These are phyloP conservation scores for Yamadazyma trypodendri DNA, from an alignment of 1,139 yeast genomes.

Conservation along the genomic window DNA sequence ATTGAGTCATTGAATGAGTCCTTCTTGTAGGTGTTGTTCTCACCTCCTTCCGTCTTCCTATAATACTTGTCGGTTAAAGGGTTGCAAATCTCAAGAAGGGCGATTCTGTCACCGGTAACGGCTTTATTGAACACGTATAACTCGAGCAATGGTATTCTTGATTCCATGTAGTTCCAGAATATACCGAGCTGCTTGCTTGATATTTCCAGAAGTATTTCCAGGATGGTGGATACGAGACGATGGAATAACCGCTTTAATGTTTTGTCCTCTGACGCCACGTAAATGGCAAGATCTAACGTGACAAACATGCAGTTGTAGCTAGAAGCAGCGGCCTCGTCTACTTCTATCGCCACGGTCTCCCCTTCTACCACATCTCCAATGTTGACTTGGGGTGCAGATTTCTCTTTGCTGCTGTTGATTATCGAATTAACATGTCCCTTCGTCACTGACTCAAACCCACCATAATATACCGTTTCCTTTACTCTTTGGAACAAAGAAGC, in stretches of 20 bases:
- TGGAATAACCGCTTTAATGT: slow-evolving; percentile 9
- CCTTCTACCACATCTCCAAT: background rate
- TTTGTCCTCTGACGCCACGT: slow-evolving; percentile 2
- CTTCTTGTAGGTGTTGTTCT: slow-evolving; percentile 29
- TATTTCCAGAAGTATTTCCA: slow-evolving; percentile 7
- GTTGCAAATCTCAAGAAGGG: slow-evolving; percentile 40
- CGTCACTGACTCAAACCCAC: slow-evolving; percentile 6
- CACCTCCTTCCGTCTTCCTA: slow-evolving; percentile 18
- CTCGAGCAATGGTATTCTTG: slow-evolving; percentile 24
- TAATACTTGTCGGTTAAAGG: slow-evolving; percentile 33
- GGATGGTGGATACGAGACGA: slow-evolving; percentile 5
- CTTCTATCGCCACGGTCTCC: background rate
- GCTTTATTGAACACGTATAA: slow-evolving; percentile 27
- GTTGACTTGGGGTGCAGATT: background rate
- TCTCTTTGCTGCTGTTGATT: slow-evolving; percentile 1
- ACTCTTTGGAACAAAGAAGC: slow-evolving; percentile 5
- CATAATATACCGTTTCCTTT: slow-evolving; percentile 4
- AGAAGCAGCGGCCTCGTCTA: background rate
- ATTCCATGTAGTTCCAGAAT: slow-evolving; percentile 40
- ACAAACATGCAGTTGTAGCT: slow-evolving; percentile 2
- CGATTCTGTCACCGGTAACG: slow-evolving; percentile 36
- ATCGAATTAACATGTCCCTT: background rate
- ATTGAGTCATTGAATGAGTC: slow-evolving; percentile 41
- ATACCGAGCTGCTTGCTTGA: slow-evolving; percentile 7
- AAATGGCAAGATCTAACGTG: slow-evolving; percentile 7